Percentiles rank a stretch among this genome's conserved stretches.
Conservation (phyloP, 192 early-diverging fungal genomes). For the Coemansia sp. region DNA sequence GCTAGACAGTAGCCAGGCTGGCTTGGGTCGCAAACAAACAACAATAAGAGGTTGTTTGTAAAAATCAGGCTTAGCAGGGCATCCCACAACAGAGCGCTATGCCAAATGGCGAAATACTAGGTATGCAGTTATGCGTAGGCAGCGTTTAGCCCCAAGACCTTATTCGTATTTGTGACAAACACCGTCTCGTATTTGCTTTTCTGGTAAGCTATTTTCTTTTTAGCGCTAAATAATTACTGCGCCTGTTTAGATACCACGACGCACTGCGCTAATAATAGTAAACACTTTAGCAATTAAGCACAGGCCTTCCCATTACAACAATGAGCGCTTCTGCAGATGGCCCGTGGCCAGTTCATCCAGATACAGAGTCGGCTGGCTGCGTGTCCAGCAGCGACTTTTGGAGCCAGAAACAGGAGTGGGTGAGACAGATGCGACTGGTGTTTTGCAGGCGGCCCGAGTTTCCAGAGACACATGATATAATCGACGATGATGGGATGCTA, state of each 20-base stretch:
- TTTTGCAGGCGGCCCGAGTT: constrained; percentile 83
- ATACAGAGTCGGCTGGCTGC: neutral
- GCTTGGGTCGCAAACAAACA: no score
- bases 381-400: constrained; percentile 37
- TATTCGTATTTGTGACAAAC: no score
- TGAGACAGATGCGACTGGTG: constrained; percentile 78
- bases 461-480: constrained; percentile 80
- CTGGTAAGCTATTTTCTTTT: no score
- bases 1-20: no score
- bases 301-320: neutral
- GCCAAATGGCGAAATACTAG: neutral
- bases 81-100: neutral
- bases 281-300: neutral
- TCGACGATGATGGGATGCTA: constrained; percentile 76
- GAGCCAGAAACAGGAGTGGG: constrained; percentile 71
- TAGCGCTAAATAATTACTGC: no score
- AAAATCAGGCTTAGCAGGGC: neutral
- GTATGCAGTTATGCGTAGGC: no score
- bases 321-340: neutral
- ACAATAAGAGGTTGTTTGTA: neutral
- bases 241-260: no score
- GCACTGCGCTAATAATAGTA: neutral
- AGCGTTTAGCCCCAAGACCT: no score
- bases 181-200: no score
- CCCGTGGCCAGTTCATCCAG: neutral